Base-by-base conservation (phyloP, 768 basidiomycete genomes). In the Leccinum ochraceum region DNA sequence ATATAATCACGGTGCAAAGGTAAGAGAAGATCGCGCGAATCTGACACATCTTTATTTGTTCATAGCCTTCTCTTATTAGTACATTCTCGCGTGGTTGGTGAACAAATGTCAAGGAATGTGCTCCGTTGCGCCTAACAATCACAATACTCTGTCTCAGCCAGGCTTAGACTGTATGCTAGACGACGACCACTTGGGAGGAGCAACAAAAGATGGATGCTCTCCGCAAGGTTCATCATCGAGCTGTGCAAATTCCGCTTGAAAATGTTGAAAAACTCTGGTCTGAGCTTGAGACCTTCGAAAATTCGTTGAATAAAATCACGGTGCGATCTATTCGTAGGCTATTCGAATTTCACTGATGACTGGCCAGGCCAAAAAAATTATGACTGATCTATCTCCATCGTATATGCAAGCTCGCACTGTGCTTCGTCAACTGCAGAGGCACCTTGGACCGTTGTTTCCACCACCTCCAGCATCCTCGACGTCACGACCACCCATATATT, bases 401-500 rank as follows among this genome's bases (percentile, higher is more conserved):
- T 90, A 98, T 71, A 95, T 98, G 92, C 95, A 96, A 69, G 96
- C 97, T 0, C 88, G 95, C 14, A 89, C 91, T 0, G 88, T 90
- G 1, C 84, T 95, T 32, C 90, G 92, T 58, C 90, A 94, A 67
- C 79, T 99, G 20, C 84, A 86, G 58, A 85, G 89, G 63, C 81
- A 92, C 48, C 78, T 84, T 39, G 83, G 81, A 10, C 79, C 82
- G 1, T 77, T 97, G 13, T 86, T 86, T 65, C 82, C 82, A 0
- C 77, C 83, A 1, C 67, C 77, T 52, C 78, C 80, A 8, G 74
- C 79, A 10, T 79, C 84, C 3, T 73, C 76, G 6, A 70, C 74
- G 10, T 72, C 73, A 16, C 72, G 79, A 14, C 76, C 77, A 13
- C 66, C 76, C 3, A 74, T 92, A 30, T 84, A 83, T 60, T 78